phyloP scores from a whole-genome alignment of 176 grass and related monocot genomes.

The Hordeum vulgare region MorexV3_pseudomolecules_assembly NC_058518.1:322966021-322966520 shows the following conservation, averaged over 20 bases:
- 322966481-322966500: slow-evolving; percentile 50
- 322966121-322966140: no score
- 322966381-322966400: background rate
- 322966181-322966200: background rate
- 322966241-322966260: slow-evolving; percentile 47
- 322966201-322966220: background rate
- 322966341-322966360: background rate
- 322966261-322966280: slow-evolving; percentile 42
- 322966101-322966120: no score
- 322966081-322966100: no score
- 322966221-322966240: slow-evolving; percentile 66
- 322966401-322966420: slow-evolving; percentile 31
- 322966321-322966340: slow-evolving; percentile 33
- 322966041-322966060: no score
- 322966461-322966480: slow-evolving; percentile 36
- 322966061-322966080: no score
- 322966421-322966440: background rate
- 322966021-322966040: no score
- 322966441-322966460: slow-evolving; percentile 23
- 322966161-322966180: background rate
- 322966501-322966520: slow-evolving; percentile 38
- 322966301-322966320: slow-evolving; percentile 57
- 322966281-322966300: slow-evolving; percentile 53
- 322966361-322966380: background rate
- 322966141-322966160: background rate